These are phyloP conservation scores for Dactylonectria estremocensis DNA, from an alignment of 2,329 filamentous ascomycete genomes.

Conservation along the genomic window DNA sequence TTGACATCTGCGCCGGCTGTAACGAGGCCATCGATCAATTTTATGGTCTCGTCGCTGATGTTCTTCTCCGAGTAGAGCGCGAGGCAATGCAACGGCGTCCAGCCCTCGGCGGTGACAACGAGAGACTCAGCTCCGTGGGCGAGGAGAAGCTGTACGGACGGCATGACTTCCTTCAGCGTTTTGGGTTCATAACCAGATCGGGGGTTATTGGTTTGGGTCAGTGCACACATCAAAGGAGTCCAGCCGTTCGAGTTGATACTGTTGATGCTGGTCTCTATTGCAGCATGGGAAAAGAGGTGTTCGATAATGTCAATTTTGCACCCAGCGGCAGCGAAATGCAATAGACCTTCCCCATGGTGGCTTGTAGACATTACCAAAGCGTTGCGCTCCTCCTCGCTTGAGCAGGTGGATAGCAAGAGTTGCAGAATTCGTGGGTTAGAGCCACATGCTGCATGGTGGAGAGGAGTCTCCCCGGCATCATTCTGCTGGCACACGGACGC, in stretches of 20 bases:
- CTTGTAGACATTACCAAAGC: conserved; percentile 33
- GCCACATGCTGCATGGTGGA: conserved; percentile 41
- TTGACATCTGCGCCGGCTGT: not conserved
- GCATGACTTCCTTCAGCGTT: not conserved
- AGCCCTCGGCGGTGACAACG: conserved; percentile 42
- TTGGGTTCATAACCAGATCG: not conserved
- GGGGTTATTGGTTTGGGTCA: not conserved
- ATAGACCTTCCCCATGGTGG: conserved; percentile 42
- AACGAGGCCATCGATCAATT: not conserved
- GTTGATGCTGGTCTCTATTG: not conserved
- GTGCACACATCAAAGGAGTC: not conserved
- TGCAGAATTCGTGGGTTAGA: conserved; percentile 32
- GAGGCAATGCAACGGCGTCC: conserved; percentile 46
- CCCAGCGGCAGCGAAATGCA: conserved; percentile 50
- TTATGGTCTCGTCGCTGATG: not conserved
- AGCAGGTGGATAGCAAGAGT: conserved; percentile 36
- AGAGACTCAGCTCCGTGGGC: conserved; percentile 40
- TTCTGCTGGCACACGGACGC: conserved; percentile 31
- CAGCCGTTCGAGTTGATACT: not conserved
- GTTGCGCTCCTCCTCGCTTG: conserved; percentile 2
- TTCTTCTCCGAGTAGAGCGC: conserved; percentile 25
- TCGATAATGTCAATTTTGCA: conserved; percentile 39
- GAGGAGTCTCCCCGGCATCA: conserved; percentile 41
- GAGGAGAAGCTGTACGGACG: conserved; percentile 41
- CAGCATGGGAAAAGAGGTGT: conserved; percentile 28